Evolutionary conservation across 176 grass and related monocot species (phyloP).

Genomic region (Cenchrus americanus): DNA sequence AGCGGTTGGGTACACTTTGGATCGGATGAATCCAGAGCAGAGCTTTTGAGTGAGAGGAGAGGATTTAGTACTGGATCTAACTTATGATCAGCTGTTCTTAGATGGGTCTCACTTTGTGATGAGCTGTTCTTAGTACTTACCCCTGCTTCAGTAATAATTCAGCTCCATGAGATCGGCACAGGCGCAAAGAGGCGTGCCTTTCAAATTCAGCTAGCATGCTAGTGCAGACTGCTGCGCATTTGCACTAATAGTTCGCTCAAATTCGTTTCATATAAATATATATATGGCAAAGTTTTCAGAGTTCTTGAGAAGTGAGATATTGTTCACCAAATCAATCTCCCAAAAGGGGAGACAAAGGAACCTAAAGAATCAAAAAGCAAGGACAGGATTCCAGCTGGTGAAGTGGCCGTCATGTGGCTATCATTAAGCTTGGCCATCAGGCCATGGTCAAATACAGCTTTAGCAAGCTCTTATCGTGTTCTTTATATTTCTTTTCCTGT

Average conservation of each 20-base stretch:
- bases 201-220: background rate
- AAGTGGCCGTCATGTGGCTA: slow-evolving; percentile 60
- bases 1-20: background rate
- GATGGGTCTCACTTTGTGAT: background rate
- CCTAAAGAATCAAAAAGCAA: slow-evolving; percentile 38
- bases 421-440: slow-evolving; percentile 31
- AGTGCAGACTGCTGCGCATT: background rate
- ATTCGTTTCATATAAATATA: no score
- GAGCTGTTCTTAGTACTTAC: background rate
- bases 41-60: slow-evolving; percentile 10
- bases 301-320: background rate
- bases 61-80: background rate
- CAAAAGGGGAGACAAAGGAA: slow-evolving; percentile 38
- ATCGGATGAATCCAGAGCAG: slow-evolving; percentile 3
- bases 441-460: slow-evolving; percentile 46
- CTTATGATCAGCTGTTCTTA: background rate
- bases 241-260: background rate
- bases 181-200: background rate
- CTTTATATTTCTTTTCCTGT: slow-evolving; percentile 27
- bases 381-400: slow-evolving; percentile 39
- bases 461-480: background rate
- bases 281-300: background rate
- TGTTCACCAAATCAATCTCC: slow-evolving; percentile 24
- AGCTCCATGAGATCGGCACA: background rate
- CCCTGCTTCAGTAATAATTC: slow-evolving; percentile 14